These are phyloP conservation scores for Ustilago xerochloae DNA, from an alignment of 1,284 basidiomycete species.

Conservation along the genomic window DNA sequence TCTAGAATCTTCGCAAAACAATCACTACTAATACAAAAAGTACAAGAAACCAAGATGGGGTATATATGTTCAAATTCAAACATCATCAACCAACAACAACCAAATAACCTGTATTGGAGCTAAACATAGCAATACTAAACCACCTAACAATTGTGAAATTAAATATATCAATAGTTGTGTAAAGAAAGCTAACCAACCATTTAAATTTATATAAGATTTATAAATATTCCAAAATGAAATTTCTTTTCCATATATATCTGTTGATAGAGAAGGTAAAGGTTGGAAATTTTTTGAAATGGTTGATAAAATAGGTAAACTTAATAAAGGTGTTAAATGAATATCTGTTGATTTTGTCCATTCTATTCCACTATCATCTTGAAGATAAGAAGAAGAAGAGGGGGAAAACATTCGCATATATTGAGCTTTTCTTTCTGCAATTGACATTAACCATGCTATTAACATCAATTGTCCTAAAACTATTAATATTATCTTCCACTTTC, in stretches of 20 bases:
- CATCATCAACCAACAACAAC: constrained; percentile 3
- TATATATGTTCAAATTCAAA: too few relatives aligned
- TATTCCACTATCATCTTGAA: constrained; percentile 7
- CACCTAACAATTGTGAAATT: neutral
- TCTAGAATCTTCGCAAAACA: too few relatives aligned
- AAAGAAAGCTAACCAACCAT: constrained; percentile 3
- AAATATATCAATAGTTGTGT: constrained; percentile 12
- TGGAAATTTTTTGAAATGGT: constrained; percentile 1
- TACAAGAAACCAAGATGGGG: too few relatives aligned
- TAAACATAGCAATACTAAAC: constrained; percentile 4
- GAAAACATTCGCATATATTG: constrained; percentile 25
- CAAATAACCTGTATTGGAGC: constrained; percentile 32
- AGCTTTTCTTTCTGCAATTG: constrained; percentile 24
- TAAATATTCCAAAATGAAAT: neutral
- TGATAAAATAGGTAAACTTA: constrained; percentile 18
- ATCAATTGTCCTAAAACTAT: constrained; percentile 14
- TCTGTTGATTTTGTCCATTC: constrained; percentile 7
- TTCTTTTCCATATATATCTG: too few relatives aligned
- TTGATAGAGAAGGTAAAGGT: constrained; percentile 13
- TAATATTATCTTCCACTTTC: neutral
- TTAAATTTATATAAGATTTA: constrained; percentile 6
- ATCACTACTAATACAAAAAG: too few relatives aligned
- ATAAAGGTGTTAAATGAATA: constrained; percentile 19
- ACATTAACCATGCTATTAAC: constrained; percentile 18
- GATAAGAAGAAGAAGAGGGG: neutral